phyloP scores from a whole-genome alignment of 225 moss, liverwort and hornwort species.

The Marchantia paleacea region DNA sequence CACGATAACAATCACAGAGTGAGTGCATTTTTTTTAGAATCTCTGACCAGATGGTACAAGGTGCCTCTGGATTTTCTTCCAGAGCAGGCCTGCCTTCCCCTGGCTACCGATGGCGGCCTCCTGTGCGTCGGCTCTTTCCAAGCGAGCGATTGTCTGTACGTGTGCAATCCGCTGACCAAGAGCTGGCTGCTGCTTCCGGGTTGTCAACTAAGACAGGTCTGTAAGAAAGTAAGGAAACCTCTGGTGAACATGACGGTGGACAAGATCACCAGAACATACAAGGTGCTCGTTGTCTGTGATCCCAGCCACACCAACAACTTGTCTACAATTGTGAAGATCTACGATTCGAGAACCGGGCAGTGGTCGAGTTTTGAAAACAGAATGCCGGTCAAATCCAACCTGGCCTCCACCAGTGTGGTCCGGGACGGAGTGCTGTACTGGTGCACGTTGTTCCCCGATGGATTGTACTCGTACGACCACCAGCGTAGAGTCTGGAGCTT shows the following conservation, averaged over 20 bases:
- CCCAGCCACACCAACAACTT: slow-evolving; percentile 27
- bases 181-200: slow-evolving; percentile 26
- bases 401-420: slow-evolving; percentile 31
- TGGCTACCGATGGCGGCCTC: slow-evolving; percentile 30
- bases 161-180: slow-evolving; percentile 35
- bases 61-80: slow-evolving; percentile 31
- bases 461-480: slow-evolving; percentile 23
- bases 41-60: slow-evolving; percentile 21
- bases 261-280: slow-evolving; percentile 13
- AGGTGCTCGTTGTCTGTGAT: slow-evolving; percentile 28
- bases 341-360: slow-evolving; percentile 24
- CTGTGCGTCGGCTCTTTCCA: slow-evolving; percentile 21
- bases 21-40: slow-evolving; percentile 23
- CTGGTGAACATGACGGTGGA: slow-evolving; percentile 31
- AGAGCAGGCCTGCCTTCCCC: slow-evolving; percentile 25
- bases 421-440: slow-evolving; percentile 34
- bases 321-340: slow-evolving; percentile 26
- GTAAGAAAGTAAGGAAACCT: slow-evolving; percentile 19
- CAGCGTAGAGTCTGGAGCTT: slow-evolving; percentile 22
- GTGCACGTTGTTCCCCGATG: slow-evolving; percentile 34
- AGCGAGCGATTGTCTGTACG: slow-evolving; percentile 16
- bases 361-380: slow-evolving; percentile 19
- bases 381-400: slow-evolving; percentile 24
- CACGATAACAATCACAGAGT: slow-evolving; percentile 21
- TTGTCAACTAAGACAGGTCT: slow-evolving; percentile 18